Conservation (phyloP, 139 green algal species). For the Coelastrella sp. region DNA sequence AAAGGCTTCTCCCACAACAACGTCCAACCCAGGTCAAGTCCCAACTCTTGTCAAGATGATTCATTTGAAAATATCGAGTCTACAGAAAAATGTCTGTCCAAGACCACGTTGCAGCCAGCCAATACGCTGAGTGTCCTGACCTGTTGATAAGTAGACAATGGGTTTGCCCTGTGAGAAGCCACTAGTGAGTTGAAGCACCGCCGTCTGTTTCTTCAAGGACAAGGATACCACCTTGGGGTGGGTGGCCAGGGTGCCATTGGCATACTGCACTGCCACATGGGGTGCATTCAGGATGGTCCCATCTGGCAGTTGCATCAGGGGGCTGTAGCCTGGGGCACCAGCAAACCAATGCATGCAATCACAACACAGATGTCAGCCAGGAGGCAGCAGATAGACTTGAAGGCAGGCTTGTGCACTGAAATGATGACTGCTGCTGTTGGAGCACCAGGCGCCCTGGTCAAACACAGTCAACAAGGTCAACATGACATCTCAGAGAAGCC, state of each 20-base stretch:
- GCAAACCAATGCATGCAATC: not conserved
- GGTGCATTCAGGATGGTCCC: constrained; percentile 36
- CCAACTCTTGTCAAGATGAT: too few relatives aligned
- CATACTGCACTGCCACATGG: constrained; percentile 4
- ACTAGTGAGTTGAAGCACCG: not conserved
- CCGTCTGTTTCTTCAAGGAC: not conserved
- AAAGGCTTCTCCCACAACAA: too few relatives aligned
- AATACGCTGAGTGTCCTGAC: not conserved
- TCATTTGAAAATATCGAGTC: too few relatives aligned
- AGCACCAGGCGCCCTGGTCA: too few relatives aligned
- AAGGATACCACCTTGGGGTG: not conserved
- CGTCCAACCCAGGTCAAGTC: too few relatives aligned
- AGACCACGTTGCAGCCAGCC: too few relatives aligned
- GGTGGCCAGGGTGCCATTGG: not conserved
- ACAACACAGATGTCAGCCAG: not conserved
- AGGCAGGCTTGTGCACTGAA: not conserved
- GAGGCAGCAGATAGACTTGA: not conserved
- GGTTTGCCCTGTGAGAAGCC: constrained; percentile 17
- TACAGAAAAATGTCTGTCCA: too few relatives aligned
- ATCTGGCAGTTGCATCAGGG: constrained; percentile 24
- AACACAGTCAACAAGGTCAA: too few relatives aligned
- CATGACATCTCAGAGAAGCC: too few relatives aligned
- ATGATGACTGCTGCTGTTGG: too few relatives aligned
- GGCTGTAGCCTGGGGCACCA: constrained; percentile 17
- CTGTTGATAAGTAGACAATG: constrained; percentile 34